phyloP scores from a whole-genome alignment of 768 basidiomycete species.

The Suillus hirtellus region DNA sequence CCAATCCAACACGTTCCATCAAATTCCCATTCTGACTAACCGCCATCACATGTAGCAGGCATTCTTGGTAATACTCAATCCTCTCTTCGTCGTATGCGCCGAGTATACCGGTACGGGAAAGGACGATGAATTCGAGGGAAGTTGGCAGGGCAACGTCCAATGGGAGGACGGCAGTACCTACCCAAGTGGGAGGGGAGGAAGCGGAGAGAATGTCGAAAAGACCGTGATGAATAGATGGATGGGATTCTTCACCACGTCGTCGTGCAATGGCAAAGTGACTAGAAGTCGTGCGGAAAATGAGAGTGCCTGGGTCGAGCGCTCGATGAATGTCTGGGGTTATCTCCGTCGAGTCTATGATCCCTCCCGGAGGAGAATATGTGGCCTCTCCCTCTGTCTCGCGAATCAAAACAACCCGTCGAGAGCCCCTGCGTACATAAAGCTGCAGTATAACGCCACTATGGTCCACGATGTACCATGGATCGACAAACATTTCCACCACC shows the following conservation, averaged over 20 bases:
- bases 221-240: slow-evolving; percentile 8
- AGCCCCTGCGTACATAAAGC: slow-evolving; percentile 17
- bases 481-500: slow-evolving; percentile 21
- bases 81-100: slow-evolving; percentile 17
- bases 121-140: slow-evolving; percentile 21
- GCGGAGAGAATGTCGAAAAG: slow-evolving; percentile 18
- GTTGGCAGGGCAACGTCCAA: slow-evolving; percentile 10
- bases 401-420: slow-evolving; percentile 1
- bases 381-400: neutral
- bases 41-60: slow-evolving; percentile 24
- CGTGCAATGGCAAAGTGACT: slow-evolving; percentile 14
- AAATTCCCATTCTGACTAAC: slow-evolving; percentile 11
- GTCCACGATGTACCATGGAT: slow-evolving; percentile 20
- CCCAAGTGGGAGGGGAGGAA: neutral
- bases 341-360: slow-evolving; percentile 2
- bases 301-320: slow-evolving; percentile 18
- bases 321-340: slow-evolving; percentile 1
- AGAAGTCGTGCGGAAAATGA: slow-evolving; percentile 26
- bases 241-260: slow-evolving; percentile 3
- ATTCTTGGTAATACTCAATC: slow-evolving; percentile 15
- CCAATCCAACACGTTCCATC: slow-evolving; percentile 26
- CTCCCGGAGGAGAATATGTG: slow-evolving; percentile 11
- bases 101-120: slow-evolving; percentile 14
- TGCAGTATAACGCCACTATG: slow-evolving; percentile 13
- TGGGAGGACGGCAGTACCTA: slow-evolving; percentile 23